phyloP scores from a whole-genome alignment of 495 filamentous ascomycete genomes.

The Halenospora varia region DNA sequence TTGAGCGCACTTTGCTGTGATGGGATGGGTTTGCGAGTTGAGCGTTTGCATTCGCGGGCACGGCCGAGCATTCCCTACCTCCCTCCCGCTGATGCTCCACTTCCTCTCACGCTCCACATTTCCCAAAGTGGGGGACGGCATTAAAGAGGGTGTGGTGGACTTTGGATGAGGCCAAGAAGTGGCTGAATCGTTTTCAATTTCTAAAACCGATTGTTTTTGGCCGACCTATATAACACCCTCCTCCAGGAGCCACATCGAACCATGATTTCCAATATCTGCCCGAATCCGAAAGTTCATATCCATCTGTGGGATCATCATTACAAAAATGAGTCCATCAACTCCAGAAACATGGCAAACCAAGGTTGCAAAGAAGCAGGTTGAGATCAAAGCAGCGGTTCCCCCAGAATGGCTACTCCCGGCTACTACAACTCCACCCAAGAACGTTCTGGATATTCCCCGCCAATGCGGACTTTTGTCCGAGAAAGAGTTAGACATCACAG shows the following conservation, averaged over 20 bases:
- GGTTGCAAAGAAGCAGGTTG: conserved; percentile 39
- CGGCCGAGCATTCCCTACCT: too few species aligned
- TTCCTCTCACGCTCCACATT: neutral
- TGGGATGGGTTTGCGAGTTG: neutral
- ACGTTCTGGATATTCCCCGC: neutral
- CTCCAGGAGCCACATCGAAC: too few species aligned
- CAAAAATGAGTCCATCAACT: too few species aligned
- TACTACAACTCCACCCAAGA: neutral
- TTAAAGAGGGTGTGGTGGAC: neutral
- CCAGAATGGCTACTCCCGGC: conserved; percentile 29
- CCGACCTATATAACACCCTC: neutral
- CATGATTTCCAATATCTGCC: too few species aligned
- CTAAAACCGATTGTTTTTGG: neutral
- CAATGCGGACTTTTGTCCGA: neutral
- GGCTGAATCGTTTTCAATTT: neutral
- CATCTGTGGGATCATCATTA: too few species aligned
- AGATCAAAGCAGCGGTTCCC: conserved; percentile 31
- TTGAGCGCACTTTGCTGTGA: neutral
- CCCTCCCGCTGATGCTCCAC: neutral
- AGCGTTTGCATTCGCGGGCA: too few species aligned
- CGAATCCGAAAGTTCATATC: too few species aligned
- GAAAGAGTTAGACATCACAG: conserved; percentile 1
- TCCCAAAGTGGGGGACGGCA: neutral
- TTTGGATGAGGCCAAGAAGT: neutral
- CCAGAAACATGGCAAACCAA: neutral